Base-by-base conservation (phyloP, 116 monocot genomes). In the Phalaenopsis hybrid region DNA sequence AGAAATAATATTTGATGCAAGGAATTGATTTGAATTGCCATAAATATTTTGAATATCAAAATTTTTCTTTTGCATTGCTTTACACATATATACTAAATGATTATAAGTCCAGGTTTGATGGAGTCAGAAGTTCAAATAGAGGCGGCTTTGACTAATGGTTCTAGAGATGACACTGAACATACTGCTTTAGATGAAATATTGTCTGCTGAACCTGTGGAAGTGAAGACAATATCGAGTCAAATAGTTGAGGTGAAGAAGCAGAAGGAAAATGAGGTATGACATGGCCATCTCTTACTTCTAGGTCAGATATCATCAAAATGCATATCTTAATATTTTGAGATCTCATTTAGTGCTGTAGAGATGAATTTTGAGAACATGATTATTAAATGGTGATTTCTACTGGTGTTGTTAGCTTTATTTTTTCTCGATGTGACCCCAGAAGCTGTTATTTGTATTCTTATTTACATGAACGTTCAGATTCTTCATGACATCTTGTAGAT, bases 151-250 rank as follows among this genome's bases (percentile, higher is more conserved):
- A 2, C 49, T 17, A 50, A 21, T 61, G 46, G 57, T 55, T 80
- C 45, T 77, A 37, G 80, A 69, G 45, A 68, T 78, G 58, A 25
- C 73, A 74, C 55, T 45, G 89, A 85, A 78, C 57, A 79, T 15
- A 79, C 48, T 8, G 70, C 57, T 10, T 79, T 86, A 76, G 92
- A 93, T 83, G 88, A 93, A 77, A 90, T 93, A 85, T 84, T 93
- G 58, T 63, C 55, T 43, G 81, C 78, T 78, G 88, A 87, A 81
- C 34, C 75, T n/a, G 85, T 48, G 76, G 21, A 79, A 43, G 58
- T 44, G 55, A 41, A 43, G 37, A 9, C 17, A 34, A 55, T 67
- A 61, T 74, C 78, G 21, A 44, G 17, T 84, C 82, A 77, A 79
- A 63, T 80, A 76, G 81, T 21, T 59, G 69, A 58, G 74, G 82